Evolutionary conservation across 768 basidiomycete genomes (phyloP), one percentile per base, ranked within the genome.

Genomic region (Kwoniella heveanensis): DNA sequence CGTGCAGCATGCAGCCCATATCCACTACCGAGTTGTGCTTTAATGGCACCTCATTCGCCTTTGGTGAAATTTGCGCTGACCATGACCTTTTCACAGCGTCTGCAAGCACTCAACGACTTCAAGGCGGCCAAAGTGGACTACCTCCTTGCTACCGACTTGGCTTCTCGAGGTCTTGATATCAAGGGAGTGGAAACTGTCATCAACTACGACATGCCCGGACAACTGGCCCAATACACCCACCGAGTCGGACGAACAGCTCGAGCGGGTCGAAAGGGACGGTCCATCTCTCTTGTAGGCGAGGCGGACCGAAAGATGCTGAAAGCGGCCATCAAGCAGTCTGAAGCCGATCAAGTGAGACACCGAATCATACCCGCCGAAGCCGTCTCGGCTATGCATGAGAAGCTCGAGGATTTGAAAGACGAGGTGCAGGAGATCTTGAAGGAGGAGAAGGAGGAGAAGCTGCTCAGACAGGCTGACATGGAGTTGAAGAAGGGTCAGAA

Each of bases 161-260:
- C 96, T 30, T 90, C 93, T 59, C 88, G 93, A 64, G 91, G 96
- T 80, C 84, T 99, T 27, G 95, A 98, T 81, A 96, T 99, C 83
- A 95, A 94, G 77, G 94, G 94, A 17, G 88, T 97, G 25, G 91
- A 98, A 76, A 93, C 92, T 1, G 92, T 99, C 66, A 93, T 99
- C 79, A 99, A 99, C 80, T 98, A 94, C 77, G 96, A 99, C 78
- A 96, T 98, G 95, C 96, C 96, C 10, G 85, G 86, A 21, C 90
- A 93, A 74, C 82, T 97, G 32, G 87, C 90, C 8, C 92, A 93
- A 72, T 99, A 99, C 81, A 85, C 97, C 30, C 96, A 99, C 79
- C 90, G 96, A 63, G 95, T 98, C 24, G 96, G 96, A 71, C 86
- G 96, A 77, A 99, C 96, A 53, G 96, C 96, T 27, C 88, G 96